phyloP scores from a whole-genome alignment of 2,329 filamentous ascomycete species.

The Cordyceps fumosorosea region DNA sequence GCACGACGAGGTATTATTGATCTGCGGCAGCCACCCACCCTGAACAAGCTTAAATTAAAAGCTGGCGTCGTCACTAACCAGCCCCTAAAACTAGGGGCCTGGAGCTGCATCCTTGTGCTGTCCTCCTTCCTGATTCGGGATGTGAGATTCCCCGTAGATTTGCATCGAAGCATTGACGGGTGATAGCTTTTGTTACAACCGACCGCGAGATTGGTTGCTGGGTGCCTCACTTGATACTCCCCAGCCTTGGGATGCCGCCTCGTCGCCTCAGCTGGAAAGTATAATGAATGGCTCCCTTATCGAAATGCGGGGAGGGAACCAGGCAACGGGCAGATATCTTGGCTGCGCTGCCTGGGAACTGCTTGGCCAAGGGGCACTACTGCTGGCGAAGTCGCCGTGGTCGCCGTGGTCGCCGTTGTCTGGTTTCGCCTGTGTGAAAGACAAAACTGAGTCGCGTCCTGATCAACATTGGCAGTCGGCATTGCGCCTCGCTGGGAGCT shows the following conservation, averaged over 20 bases:
- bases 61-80: neutral
- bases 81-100: neutral
- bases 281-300: neutral
- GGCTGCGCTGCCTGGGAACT: neutral
- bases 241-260: neutral
- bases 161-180: neutral
- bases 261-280: neutral
- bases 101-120: neutral
- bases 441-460: neutral
- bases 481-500: constrained; percentile 3
- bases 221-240: neutral
- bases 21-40: neutral
- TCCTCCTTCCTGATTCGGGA: no score
- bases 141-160: no score
- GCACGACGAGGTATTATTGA: neutral
- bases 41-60: neutral
- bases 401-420: neutral
- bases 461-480: constrained; percentile 8
- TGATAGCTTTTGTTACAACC: neutral
- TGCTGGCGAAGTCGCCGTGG: neutral
- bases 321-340: constrained; percentile 1
- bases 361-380: neutral
- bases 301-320: neutral
- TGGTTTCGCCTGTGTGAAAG: neutral
- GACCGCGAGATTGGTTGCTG: neutral